Conservation (phyloP, 345 rosid species). For the Nasturtium officinale region DNA sequence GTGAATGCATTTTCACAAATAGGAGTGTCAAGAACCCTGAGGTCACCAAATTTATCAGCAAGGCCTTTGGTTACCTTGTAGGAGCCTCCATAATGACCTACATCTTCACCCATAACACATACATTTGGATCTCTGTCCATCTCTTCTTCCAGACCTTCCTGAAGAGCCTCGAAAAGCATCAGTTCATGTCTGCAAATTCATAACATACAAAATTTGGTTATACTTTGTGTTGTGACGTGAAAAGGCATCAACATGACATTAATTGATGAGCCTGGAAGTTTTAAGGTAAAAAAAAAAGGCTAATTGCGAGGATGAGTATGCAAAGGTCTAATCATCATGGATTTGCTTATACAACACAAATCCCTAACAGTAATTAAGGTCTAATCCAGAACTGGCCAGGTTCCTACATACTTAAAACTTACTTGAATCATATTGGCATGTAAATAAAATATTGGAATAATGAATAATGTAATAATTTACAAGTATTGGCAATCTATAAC, state of each 20-base stretch:
- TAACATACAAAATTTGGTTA: too few species aligned
- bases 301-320: too few species aligned
- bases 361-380: too few species aligned
- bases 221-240: too few species aligned
- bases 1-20: slow-evolving; percentile 96
- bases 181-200: slow-evolving; percentile 69
- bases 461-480: background rate
- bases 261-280: too few species aligned
- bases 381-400: slow-evolving; percentile 10
- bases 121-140: slow-evolving; percentile 90
- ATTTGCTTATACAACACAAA: too few species aligned
- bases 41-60: slow-evolving; percentile 81
- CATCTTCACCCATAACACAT: slow-evolving; percentile 97
- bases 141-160: slow-evolving; percentile 96
- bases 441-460: background rate
- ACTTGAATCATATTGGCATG: slow-evolving; percentile 3
- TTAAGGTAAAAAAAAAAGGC: too few species aligned
- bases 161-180: slow-evolving; percentile 86
- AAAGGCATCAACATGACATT: too few species aligned
- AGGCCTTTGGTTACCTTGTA: slow-evolving; percentile 86
- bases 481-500: background rate
- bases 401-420: background rate
- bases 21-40: slow-evolving; percentile 94
- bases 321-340: too few species aligned
- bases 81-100: slow-evolving; percentile 96